A percentile compares a stretch with the other conserved stretches of the same genome.
These are phyloP conservation scores for Amanita rubescens DNA, from an alignment of 768 basidiomycete genomes.

Conservation along the genomic window DNA sequence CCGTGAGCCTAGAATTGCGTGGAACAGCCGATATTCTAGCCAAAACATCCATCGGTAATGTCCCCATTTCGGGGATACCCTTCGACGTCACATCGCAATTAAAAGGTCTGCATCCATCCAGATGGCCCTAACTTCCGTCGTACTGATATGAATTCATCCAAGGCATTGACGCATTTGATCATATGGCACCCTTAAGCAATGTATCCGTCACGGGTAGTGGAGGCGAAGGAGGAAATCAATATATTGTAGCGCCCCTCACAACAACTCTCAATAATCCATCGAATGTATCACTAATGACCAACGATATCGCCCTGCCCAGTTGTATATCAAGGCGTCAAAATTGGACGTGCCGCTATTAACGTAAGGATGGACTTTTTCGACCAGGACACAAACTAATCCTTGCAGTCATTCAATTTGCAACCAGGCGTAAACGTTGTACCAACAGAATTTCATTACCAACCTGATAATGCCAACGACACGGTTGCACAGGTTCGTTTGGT, in stretches of 20 bases:
- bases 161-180: slow-evolving; percentile 58
- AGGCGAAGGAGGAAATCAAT: slow-evolving; percentile 52
- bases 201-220: slow-evolving; percentile 60
- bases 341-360: slow-evolving; percentile 53
- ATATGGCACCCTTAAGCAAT: slow-evolving; percentile 43
- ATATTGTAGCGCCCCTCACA: slow-evolving; percentile 48
- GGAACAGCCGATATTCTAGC: slow-evolving; percentile 54
- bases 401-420: slow-evolving; percentile 45
- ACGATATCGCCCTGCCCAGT: slow-evolving; percentile 52
- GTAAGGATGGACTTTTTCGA: slow-evolving; percentile 26
- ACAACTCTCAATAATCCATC: slow-evolving; percentile 59
- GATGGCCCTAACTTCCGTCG: neutral
- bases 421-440: slow-evolving; percentile 48
- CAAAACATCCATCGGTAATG: slow-evolving; percentile 55
- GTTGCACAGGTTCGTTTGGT: slow-evolving; percentile 37
- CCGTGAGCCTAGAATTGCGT: slow-evolving; percentile 39
- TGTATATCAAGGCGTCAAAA: slow-evolving; percentile 42
- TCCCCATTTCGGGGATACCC: slow-evolving; percentile 56
- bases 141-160: neutral
- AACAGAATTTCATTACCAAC: slow-evolving; percentile 64
- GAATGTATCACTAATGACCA: slow-evolving; percentile 55
- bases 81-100: slow-evolving; percentile 54
- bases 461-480: slow-evolving; percentile 59
- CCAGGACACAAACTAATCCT: neutral
- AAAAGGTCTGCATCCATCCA: slow-evolving; percentile 31